These are phyloP conservation scores for Nymphaea thermarum DNA, from an alignment of 164 flowering plant species.

Conservation along the genomic window DNA sequence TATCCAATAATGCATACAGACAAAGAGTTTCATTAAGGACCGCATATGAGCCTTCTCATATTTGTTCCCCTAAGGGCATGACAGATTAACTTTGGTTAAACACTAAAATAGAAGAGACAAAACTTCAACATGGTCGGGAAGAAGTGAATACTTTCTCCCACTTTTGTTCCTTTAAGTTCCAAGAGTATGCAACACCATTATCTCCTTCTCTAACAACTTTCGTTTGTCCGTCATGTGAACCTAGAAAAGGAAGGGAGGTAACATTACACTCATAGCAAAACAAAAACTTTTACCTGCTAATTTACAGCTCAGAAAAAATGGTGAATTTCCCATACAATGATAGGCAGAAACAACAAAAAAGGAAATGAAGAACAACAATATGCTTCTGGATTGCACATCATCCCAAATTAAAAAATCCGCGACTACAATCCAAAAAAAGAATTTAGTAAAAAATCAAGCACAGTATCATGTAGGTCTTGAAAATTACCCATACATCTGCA, in stretches of 20 bases:
- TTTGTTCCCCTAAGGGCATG: background rate
- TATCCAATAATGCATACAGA: background rate
- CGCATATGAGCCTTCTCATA: background rate
- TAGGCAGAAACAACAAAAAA: too few species aligned
- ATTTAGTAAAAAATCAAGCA: too few species aligned
- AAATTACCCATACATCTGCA: too few species aligned
- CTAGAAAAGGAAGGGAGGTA: conserved; percentile 21
- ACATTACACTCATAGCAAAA: background rate
- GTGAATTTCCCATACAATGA: background rate
- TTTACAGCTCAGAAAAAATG: background rate
- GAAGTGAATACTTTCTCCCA: conserved; percentile 72
- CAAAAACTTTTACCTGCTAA: background rate
- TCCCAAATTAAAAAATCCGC: too few species aligned
- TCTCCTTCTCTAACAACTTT: conserved; percentile 95
- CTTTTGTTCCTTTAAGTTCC: conserved; percentile 67
- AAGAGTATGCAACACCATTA: conserved; percentile 93
- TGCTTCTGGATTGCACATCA: too few species aligned
- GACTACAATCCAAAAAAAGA: too few species aligned
- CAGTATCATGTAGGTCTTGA: too few species aligned
- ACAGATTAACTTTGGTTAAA: background rate
- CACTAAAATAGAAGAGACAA: background rate
- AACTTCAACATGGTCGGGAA: background rate
- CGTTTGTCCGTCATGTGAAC: conserved; percentile 83
- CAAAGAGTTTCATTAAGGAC: background rate
- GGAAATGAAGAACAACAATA: too few species aligned